These are phyloP conservation scores for Pestalotiopsis sp. DNA, from an alignment of 2,329 filamentous ascomycete species.

Conservation along the genomic window DNA sequence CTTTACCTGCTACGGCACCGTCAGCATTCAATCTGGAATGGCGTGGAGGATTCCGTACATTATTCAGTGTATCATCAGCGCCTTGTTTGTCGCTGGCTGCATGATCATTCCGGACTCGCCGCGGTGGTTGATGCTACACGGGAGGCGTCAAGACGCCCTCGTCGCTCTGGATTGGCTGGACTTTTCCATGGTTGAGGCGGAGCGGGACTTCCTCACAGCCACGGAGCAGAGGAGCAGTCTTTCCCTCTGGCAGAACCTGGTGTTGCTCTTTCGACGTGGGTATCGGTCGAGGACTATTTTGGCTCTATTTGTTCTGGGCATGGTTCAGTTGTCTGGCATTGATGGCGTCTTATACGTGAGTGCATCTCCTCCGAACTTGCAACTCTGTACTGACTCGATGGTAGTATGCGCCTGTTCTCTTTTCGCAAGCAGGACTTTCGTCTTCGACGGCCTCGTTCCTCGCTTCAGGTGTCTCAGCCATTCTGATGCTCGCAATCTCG, in stretches of 20 bases:
- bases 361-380: slow-evolving; percentile 9
- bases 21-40: slow-evolving; percentile 45
- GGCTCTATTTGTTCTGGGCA: slow-evolving; percentile 55
- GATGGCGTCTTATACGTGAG: slow-evolving; percentile 63
- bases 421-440: slow-evolving; percentile 59
- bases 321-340: slow-evolving; percentile 64
- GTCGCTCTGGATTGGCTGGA: slow-evolving; percentile 43
- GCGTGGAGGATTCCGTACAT: slow-evolving; percentile 61
- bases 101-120: slow-evolving; percentile 56
- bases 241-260: slow-evolving; percentile 33
- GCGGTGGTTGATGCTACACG: slow-evolving; percentile 56
- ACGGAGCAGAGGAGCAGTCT: slow-evolving; percentile 31
- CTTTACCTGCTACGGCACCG: slow-evolving; percentile 62
- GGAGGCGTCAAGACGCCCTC: slow-evolving; percentile 47
- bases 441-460: slow-evolving; percentile 58
- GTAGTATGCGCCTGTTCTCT: slow-evolving; percentile 63
- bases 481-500: slow-evolving; percentile 60
- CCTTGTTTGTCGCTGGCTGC: slow-evolving; percentile 40
- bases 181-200: slow-evolving; percentile 46
- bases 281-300: slow-evolving; percentile 34
- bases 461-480: slow-evolving; percentile 62
- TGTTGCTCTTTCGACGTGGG: slow-evolving; percentile 38
- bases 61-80: slow-evolving; percentile 44
- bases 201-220: slow-evolving; percentile 45
- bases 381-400: not conserved